Evolutionary conservation across 805 yeast genomes (phyloP), one percentile per base, ranked within the genome.

Genomic region (Wickerhamiella parazyma): DNA sequence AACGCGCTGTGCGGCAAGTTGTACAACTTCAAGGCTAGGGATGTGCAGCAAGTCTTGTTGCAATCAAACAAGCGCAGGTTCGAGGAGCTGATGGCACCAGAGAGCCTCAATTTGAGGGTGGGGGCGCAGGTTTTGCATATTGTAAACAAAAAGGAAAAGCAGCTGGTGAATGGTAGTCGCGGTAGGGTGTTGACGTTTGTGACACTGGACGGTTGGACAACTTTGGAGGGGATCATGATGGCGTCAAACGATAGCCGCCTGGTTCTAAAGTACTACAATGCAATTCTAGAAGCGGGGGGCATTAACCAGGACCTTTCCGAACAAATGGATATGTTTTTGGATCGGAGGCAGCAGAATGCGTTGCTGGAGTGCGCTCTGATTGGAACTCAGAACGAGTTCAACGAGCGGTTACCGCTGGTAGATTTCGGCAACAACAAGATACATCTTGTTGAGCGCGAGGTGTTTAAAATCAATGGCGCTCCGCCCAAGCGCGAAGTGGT

Each of bases 41-140:
- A 39, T 31, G 6, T 10, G 3, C 16, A 31, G 14, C 28, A 11
- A 4, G 31, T 22, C 10, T 7, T n/a, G 2, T 12, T 20, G 7
- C 31, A 28, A n/a, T 4, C 33, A 18, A 25, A 61, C 26, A 55
- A 49, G 29, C 21, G 66, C 45, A 61, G 75, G 41, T 80, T 78
- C n/a, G 53, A 61, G 3, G 70, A 72, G 34, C 64, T 84, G 21
- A 76, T 85, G 80, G 93, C 91, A 35, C 80, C 77, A 20, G 70
- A 73, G 46, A 56, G 49, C 5, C 56, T 91, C 12, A 70, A 67
- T 6, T 64, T 91, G 50, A 87, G 86, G 57, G 76, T 76, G 42
- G 83, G 81, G 31, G 93, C 95, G 0, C 97, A 91, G 60, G 96
- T 91, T 1, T 83, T 91, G 86, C 75, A 83, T 63, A 62, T 87